phyloP scores from a whole-genome alignment of 2,329 filamentous ascomycete genomes.

The Septoria petroselini region DNA sequence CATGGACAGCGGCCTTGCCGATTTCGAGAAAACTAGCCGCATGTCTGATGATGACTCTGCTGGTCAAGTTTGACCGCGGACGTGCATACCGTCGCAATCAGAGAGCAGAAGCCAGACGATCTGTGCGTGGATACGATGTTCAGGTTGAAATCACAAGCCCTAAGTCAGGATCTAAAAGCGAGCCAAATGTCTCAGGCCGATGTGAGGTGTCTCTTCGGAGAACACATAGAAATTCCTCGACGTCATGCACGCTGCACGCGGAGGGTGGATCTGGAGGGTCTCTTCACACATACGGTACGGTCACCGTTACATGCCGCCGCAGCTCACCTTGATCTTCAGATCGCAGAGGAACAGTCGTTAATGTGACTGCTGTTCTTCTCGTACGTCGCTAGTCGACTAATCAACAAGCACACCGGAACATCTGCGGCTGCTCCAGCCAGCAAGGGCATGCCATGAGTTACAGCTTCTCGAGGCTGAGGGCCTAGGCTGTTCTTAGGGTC shows the following conservation, averaged over 20 bases:
- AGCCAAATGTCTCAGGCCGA: slow-evolving; percentile 6
- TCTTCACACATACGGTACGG: neutral
- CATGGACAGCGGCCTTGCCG: neutral
- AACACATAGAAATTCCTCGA: slow-evolving; percentile 7
- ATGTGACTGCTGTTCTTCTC: too few species aligned
- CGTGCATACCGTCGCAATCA: neutral
- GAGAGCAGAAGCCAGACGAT: neutral
- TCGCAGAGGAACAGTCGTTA: too few species aligned
- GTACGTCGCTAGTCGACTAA: too few species aligned
- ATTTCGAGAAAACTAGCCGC: neutral
- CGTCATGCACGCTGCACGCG: slow-evolving; percentile 9
- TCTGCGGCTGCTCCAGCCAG: neutral
- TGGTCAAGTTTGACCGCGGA: neutral
- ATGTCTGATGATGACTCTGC: too few species aligned
- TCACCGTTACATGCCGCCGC: slow-evolving; percentile 5
- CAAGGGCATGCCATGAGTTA: neutral
- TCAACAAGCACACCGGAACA: neutral
- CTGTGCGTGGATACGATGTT: neutral
- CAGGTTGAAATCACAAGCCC: neutral
- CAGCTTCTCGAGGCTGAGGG: too few species aligned
- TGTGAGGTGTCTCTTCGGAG: slow-evolving; percentile 8
- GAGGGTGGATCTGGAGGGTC: neutral
- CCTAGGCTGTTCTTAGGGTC: neutral
- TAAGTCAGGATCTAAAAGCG: neutral
- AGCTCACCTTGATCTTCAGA: neutral